These are phyloP conservation scores for Teunomyces aglyptinius DNA, from an alignment of 805 yeast species.

Conservation along the genomic window DNA sequence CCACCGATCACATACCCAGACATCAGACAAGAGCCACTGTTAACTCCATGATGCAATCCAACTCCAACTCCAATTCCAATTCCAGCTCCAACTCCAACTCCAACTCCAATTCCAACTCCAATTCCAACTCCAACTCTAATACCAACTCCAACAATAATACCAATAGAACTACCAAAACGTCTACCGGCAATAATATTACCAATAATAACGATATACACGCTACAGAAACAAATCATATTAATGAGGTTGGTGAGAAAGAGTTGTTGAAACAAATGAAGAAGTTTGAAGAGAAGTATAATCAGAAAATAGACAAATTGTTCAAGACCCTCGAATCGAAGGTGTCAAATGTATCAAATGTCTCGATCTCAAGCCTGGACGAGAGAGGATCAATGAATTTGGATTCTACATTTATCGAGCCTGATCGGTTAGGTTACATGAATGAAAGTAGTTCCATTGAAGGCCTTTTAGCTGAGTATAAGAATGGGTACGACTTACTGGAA, in stretches of 20 bases:
- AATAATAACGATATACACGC: background rate
- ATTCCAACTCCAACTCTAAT: background rate
- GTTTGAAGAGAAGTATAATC: background rate
- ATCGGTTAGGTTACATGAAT: background rate
- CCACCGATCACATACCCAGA: background rate
- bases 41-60: too few relatives aligned
- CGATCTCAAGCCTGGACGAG: background rate
- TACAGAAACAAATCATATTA: background rate
- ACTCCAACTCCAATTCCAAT: background rate
- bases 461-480: background rate
- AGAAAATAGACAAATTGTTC: background rate
- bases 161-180: too few relatives aligned
- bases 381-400: background rate
- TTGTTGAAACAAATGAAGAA: background rate
- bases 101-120: background rate
- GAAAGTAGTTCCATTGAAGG: conserved; percentile 1
- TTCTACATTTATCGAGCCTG: background rate
- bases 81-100: background rate
- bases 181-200: background rate
- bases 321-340: background rate
- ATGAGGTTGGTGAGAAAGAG: background rate
- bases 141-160: background rate
- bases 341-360: background rate
- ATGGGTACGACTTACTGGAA: conserved; percentile 1
- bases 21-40: too few relatives aligned